phyloP scores from a whole-genome alignment of 2,329 filamentous ascomycete species.

The Sclerotinia subarctica region DNA sequence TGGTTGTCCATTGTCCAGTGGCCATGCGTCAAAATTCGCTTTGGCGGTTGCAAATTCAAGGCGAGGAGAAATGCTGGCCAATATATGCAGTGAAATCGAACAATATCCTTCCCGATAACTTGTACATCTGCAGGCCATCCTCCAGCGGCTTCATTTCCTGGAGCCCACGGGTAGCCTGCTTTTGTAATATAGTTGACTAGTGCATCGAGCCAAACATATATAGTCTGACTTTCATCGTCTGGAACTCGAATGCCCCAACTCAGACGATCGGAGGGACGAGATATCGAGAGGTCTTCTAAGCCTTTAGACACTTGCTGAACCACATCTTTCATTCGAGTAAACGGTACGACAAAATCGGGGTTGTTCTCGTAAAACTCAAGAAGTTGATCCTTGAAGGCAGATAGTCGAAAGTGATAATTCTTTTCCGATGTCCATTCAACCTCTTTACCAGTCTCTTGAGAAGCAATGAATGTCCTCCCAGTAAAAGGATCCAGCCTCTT shows the following conservation, averaged over 20 bases:
- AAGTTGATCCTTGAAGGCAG: conserved; percentile 73
- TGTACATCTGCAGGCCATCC: conserved; percentile 92
- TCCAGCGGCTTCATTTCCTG: conserved; percentile 56
- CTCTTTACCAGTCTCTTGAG: conserved; percentile 82
- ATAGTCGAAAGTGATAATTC: conserved; percentile 94
- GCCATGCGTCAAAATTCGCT: conserved; percentile 79
- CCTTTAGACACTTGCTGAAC: conserved; percentile 72
- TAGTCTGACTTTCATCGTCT: conserved; percentile 78
- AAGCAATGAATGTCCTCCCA: conserved; percentile 78
- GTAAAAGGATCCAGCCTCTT: conserved; percentile 73
- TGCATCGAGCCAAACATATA: conserved; percentile 98
- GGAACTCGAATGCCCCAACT: conserved; percentile 89
- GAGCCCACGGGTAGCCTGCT: conserved; percentile 78
- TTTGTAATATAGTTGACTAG: conserved; percentile 91
- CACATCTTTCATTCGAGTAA: conserved; percentile 71
- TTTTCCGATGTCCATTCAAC: conserved; percentile 92
- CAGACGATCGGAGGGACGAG: conserved; percentile 72
- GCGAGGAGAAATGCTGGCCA: conserved; percentile 97
- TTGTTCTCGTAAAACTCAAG: conserved; percentile 77
- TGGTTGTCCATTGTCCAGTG: conserved; percentile 91
- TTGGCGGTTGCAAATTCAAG: conserved; percentile 72
- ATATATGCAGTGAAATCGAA: conserved; percentile 95
- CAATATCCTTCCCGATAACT: conserved; percentile 93
- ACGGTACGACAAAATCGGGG: conserved; percentile 72
- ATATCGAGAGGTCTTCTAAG: conserved; percentile 85